Evolutionary conservation across 179 eudicot species (phyloP).

Genomic region (Camellia oleifera): DNA sequence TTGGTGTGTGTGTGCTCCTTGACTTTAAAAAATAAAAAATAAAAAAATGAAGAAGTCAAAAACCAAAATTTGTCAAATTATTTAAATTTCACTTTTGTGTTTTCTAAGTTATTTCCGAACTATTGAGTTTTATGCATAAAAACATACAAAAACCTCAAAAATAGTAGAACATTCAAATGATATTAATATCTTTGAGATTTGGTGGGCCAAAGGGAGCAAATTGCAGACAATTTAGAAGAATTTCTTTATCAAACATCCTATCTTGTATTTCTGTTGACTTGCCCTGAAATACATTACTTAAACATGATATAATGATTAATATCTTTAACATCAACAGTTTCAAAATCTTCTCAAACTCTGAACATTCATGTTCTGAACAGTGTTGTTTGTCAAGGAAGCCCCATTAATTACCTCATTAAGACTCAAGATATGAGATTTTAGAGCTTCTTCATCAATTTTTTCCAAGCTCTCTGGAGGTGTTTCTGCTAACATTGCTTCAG

Average conservation of each 20-base stretch:
- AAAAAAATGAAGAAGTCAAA: background rate
- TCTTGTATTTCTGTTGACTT: background rate
- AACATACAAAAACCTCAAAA: background rate
- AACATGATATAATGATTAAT: background rate
- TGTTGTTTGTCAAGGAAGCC: conserved; percentile 6
- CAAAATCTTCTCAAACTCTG: background rate
- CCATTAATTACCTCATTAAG: conserved; percentile 46
- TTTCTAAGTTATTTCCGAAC: background rate
- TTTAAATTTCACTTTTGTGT: background rate
- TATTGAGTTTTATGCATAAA: background rate
- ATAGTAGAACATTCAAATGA: background rate
- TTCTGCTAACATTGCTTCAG: conserved; percentile 77
- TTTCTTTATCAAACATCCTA: conserved; percentile 3
- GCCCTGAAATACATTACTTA: background rate
- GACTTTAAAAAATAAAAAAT: background rate
- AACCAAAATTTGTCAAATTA: background rate
- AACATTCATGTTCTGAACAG: background rate
- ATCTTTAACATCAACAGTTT: background rate
- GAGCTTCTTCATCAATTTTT: conserved; percentile 62
- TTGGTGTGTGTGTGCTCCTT: background rate
- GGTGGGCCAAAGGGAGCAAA: background rate
- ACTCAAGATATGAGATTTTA: conserved; percentile 82
- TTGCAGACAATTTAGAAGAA: background rate
- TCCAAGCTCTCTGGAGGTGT: conserved; percentile 62
- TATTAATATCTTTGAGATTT: background rate